A percentile compares a stretch with the other conserved stretches of the same genome.
Evolutionary conservation across 2,329 filamentous ascomycete genomes (phyloP).

Genomic region (Xylaria arbuscula): DNA sequence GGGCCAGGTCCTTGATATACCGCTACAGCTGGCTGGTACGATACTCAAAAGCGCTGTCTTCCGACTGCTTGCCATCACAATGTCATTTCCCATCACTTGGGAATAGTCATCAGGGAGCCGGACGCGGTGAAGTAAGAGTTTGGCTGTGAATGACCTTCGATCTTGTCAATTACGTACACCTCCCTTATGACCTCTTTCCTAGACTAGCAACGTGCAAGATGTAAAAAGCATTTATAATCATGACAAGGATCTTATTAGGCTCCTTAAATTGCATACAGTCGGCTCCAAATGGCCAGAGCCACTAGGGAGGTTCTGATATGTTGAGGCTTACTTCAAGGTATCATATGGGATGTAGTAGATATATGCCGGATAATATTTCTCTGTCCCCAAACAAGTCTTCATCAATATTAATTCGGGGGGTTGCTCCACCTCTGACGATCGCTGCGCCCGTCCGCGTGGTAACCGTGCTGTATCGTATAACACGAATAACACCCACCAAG

Average conservation of each 20-base stretch:
- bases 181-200: neutral
- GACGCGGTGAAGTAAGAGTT: neutral
- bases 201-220: neutral
- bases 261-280: slow-evolving; percentile 23
- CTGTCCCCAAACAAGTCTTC: slow-evolving; percentile 28
- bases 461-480: slow-evolving; percentile 26
- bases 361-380: slow-evolving; percentile 37
- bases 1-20: neutral
- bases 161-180: neutral
- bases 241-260: slow-evolving; percentile 36
- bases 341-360: slow-evolving; percentile 29
- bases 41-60: neutral
- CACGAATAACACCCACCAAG: slow-evolving; percentile 9
- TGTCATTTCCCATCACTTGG: too few species aligned
- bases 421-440: slow-evolving; percentile 31
- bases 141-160: neutral
- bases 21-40: neutral
- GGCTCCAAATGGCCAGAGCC: slow-evolving; percentile 12
- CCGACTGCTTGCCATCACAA: neutral
- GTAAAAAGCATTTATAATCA: slow-evolving; percentile 26
- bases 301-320: neutral
- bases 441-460: slow-evolving; percentile 23
- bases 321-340: neutral
- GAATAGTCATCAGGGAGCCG: neutral
- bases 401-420: slow-evolving; percentile 32